Evolutionary conservation across 2,329 filamentous ascomycete species (phyloP).

Genomic region (Sordariomycetes sp.): DNA sequence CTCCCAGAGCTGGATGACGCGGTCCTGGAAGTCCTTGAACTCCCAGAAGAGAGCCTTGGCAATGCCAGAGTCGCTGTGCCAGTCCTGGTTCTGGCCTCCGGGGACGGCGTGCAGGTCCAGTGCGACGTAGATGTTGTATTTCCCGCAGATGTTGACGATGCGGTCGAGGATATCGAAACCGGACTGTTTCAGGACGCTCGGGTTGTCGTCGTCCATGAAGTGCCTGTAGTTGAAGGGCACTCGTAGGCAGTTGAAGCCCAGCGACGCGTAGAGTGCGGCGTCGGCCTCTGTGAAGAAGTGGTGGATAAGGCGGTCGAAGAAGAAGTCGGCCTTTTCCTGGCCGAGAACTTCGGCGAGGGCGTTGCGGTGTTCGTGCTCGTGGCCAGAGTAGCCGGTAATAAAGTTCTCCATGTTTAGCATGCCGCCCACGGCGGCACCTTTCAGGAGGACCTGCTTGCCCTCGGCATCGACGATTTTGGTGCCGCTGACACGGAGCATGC

Average conservation of each 20-base stretch:
- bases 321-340: slow-evolving; percentile 41
- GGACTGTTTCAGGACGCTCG: slow-evolving; percentile 27
- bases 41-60: slow-evolving; percentile 29
- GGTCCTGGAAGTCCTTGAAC: slow-evolving; percentile 30
- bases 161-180: slow-evolving; percentile 36
- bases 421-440: slow-evolving; percentile 15
- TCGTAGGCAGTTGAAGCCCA: slow-evolving; percentile 44
- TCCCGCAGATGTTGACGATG: slow-evolving; percentile 28
- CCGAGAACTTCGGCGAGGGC: slow-evolving; percentile 39
- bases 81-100: slow-evolving; percentile 32
- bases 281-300: slow-evolving; percentile 47
- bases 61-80: slow-evolving; percentile 26
- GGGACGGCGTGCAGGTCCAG: slow-evolving; percentile 30
- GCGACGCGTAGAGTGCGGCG: slow-evolving; percentile 39
- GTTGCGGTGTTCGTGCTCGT: slow-evolving; percentile 40
- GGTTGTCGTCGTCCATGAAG: slow-evolving; percentile 38
- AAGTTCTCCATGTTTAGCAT: slow-evolving; percentile 43
- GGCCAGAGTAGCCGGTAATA: slow-evolving; percentile 48
- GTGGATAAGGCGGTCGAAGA: slow-evolving; percentile 42
- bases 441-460: slow-evolving; percentile 20
- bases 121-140: slow-evolving; percentile 27
- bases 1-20: slow-evolving; percentile 28
- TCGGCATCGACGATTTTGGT: slow-evolving; percentile 27
- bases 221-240: slow-evolving; percentile 49
- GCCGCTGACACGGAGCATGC: slow-evolving; percentile 16